Evolutionary conservation across 148 eudicot genomes (phyloP).

Genomic region (Cornus kousa): DNA sequence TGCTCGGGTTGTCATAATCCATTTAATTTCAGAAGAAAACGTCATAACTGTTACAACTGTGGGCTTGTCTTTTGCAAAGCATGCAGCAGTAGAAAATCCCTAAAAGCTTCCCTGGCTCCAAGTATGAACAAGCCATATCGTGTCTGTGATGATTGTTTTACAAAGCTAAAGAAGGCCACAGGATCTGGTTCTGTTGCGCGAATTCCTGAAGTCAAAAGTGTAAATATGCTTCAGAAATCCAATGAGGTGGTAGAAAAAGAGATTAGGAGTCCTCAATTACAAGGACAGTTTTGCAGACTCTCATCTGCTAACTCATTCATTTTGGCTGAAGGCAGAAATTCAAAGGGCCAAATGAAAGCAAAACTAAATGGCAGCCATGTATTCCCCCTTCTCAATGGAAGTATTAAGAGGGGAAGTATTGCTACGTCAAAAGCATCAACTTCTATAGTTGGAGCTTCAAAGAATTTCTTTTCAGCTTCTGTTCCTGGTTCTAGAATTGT

Average conservation of each 20-base stretch:
- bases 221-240: conserved; percentile 32
- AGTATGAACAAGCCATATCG: conserved; percentile 74
- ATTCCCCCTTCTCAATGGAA: conserved; percentile 35
- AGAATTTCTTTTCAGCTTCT: conserved; percentile 48
- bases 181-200: conserved; percentile 38
- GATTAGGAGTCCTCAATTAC: conserved; percentile 30
- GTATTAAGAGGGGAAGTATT: conserved; percentile 35
- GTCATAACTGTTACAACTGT: conserved; percentile 93
- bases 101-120: conserved; percentile 88
- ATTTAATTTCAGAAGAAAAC: conserved; percentile 81
- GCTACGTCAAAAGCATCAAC: conserved; percentile 35
- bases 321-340: conserved; percentile 37
- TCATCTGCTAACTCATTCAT: conserved; percentile 49
- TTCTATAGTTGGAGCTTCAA: conserved; percentile 36
- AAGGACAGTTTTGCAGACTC: conserved; percentile 41
- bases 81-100: conserved; percentile 74
- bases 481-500: conserved; percentile 60
- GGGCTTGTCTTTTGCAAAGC: conserved; percentile 83
- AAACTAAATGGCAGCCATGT: conserved; percentile 37
- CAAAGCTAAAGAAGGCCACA: conserved; percentile 57
- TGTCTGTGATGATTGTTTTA: conserved; percentile 85
- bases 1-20: conserved; percentile 76
- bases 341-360: conserved; percentile 26
- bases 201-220: conserved; percentile 52
- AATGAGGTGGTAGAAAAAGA: conserved; percentile 54